A percentile compares a stretch with the other conserved stretches of the same genome.
phyloP scores from a whole-genome alignment of 331 rosid species.

The Quercus lobata region DNA sequence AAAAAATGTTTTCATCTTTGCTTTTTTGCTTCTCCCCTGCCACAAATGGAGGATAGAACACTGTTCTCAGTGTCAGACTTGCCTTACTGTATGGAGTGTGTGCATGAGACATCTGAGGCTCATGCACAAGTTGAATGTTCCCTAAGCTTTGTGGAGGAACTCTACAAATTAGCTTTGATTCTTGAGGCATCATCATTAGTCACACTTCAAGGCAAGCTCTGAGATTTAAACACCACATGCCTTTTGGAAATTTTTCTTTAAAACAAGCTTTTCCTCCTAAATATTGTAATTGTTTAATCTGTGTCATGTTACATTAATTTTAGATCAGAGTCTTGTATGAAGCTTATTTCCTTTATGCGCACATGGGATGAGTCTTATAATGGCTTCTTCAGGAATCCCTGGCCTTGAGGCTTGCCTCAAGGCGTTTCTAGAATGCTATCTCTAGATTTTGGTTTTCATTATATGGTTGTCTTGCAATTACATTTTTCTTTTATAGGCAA shows the following conservation, averaged over 20 bases:
- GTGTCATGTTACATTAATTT: neutral
- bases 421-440: neutral
- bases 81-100: neutral
- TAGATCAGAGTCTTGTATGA: neutral
- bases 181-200: neutral
- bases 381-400: no score
- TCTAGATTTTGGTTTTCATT: neutral
- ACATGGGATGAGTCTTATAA: neutral
- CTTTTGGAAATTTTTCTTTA: neutral
- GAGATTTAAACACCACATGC: neutral
- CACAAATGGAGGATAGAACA: neutral
- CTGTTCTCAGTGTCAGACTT: neutral
- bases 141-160: neutral
- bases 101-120: neutral
- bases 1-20: no score
- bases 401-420: neutral
- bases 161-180: neutral
- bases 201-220: neutral
- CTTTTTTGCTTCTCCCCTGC: conserved; percentile 6
- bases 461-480: no score
- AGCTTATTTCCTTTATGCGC: neutral
- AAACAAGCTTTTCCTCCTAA: neutral
- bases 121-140: neutral
- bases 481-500: no score
- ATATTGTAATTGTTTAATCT: neutral